Evolutionary conservation across 2,329 filamentous ascomycete genomes (phyloP).

Genomic region (Zelopaecilomyces penicillatus): DNA sequence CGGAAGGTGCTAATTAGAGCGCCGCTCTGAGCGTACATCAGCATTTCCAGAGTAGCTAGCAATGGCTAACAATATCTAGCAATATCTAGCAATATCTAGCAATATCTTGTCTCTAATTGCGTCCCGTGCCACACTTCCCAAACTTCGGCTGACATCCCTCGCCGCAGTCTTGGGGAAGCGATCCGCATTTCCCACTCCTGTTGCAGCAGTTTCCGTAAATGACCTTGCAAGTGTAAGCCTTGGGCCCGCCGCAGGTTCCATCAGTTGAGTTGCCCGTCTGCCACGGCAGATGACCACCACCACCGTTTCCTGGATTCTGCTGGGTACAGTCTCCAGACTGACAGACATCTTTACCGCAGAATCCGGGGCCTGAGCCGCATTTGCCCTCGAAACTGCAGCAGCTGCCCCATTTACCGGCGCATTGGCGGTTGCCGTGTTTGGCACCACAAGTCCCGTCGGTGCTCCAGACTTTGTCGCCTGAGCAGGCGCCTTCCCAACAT

Average conservation of each 20-base stretch:
- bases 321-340: not conserved
- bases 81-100: too few relatives aligned
- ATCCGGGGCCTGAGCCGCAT: not conserved
- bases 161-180: too few relatives aligned
- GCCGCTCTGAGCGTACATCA: too few relatives aligned
- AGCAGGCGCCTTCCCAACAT: constrained; percentile 25
- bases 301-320: not conserved
- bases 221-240: not conserved
- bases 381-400: constrained; percentile 17
- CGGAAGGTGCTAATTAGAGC: too few relatives aligned
- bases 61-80: too few relatives aligned
- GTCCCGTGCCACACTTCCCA: too few relatives aligned
- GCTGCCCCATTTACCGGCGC: constrained; percentile 23
- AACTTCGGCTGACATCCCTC: too few relatives aligned
- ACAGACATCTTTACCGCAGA: not conserved
- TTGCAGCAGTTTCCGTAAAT: too few relatives aligned
- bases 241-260: not conserved
- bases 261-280: not conserved
- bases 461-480: constrained; percentile 20
- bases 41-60: too few relatives aligned
- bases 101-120: too few relatives aligned
- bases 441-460: constrained; percentile 27
- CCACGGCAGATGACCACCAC: not conserved
- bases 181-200: too few relatives aligned
- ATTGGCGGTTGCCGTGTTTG: constrained; percentile 19